phyloP scores from a whole-genome alignment of 2,329 filamentous ascomycete species.

The Plenodomus biglobosus region DNA sequence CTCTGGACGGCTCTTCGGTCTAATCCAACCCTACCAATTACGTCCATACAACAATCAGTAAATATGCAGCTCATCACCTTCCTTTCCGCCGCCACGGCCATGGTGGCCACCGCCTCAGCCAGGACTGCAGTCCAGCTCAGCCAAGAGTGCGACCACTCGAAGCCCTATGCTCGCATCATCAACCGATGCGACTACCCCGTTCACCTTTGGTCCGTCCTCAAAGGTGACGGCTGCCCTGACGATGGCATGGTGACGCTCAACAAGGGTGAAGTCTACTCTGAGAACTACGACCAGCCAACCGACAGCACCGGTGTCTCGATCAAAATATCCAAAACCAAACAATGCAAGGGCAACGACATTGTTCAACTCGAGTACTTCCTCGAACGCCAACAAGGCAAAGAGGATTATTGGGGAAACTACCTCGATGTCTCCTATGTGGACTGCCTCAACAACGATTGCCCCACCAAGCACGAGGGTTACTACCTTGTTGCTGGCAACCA shows the following conservation, averaged over 20 bases:
- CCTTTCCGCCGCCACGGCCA: constrained; percentile 33
- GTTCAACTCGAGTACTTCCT: constrained; percentile 46
- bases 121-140: constrained; percentile 22
- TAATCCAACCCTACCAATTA: constrained; percentile 11
- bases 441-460: constrained; percentile 35
- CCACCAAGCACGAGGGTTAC: constrained; percentile 38
- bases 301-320: constrained; percentile 40
- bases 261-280: constrained; percentile 33
- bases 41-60: constrained; percentile 16
- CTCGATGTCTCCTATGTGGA: constrained; percentile 46
- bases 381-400: constrained; percentile 6
- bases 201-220: constrained; percentile 44
- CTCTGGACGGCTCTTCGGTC: constrained; percentile 23
- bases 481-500: constrained; percentile 32
- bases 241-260: constrained; percentile 29
- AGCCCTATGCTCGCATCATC: constrained; percentile 34
- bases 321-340: constrained; percentile 42
- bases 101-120: constrained; percentile 34
- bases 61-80: constrained; percentile 41
- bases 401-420: constrained; percentile 29
- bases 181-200: constrained; percentile 45
- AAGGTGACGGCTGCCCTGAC: constrained; percentile 28
- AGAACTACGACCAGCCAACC: constrained; percentile 30
- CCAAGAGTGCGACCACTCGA: constrained; percentile 11
- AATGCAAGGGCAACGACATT: constrained; percentile 35